Evolutionary conservation across 345 rosid genomes (phyloP), one percentile per base, ranked within the genome.

Genomic region (Rhizophora mangle): DNA sequence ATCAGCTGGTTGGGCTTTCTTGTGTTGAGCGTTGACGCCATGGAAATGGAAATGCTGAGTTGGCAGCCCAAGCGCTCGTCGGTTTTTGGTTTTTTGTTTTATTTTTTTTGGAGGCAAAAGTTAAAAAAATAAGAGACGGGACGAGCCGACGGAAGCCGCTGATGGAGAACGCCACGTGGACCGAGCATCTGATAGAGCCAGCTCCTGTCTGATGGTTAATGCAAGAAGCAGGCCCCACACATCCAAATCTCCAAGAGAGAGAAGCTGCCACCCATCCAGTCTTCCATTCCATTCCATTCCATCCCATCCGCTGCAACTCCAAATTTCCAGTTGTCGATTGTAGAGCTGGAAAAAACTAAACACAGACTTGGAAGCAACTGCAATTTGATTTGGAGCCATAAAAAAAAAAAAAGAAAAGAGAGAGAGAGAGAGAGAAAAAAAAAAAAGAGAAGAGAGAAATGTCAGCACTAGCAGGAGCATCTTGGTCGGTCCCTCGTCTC

Each of bases 401-500:
- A 43, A 6, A 37, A 37, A 4, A 6, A 37, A 9, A 3, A 29
- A 22, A 8, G 16, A 8, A 15, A 11, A 65, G 0, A 34, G 4
- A n/a, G 43, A 51, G 20, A 30, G 11, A 31, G 51, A 51, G 20
- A 36, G 60, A 58, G 32, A 21, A 30, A 71, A 32, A 4, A 58
- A 29, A 21, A 30, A 71, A 32, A 4, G 16, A 36, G 31, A 1
- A 34, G 49, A 29, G 2, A 53, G 71, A 79, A 68, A 89, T 85
- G 97, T 34, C 37, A 7, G 37, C 37, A 1, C 83, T 82, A 59
- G 70, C 18, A 43, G 84, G 82, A 56, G 68, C 80, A 36, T 69
- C 76, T 20, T 68, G 82, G 52, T 82, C 91, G 10, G 58, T 85
- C 39, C 74, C 82, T 67, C 87, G 89, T 69, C 79, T 89, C 37